Percentiles rank a stretch among this genome's conserved stretches.
Conservation (phyloP, 352 stramenopile species). For the Pythium plurisporium region DNA sequence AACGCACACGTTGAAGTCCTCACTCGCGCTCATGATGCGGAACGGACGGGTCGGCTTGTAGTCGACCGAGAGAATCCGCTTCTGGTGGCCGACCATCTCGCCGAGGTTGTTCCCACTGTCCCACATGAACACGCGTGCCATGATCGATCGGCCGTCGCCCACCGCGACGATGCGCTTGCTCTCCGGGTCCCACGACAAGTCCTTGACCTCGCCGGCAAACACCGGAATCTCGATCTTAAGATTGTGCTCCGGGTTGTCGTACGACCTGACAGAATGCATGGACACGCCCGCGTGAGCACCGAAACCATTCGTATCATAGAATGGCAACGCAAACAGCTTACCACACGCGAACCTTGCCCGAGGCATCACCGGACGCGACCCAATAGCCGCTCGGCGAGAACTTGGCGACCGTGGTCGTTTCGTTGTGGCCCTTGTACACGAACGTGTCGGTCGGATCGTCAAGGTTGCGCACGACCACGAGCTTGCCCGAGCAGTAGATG, state of each 20-base stretch:
- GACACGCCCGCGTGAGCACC: not conserved
- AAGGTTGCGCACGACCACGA: constrained; percentile 88
- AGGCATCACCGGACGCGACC: constrained; percentile 88
- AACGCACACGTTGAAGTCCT: constrained; percentile 95
- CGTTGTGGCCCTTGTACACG: constrained; percentile 95
- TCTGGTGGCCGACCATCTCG: constrained; percentile 92
- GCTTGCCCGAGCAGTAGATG: constrained; percentile 91
- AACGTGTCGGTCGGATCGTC: constrained; percentile 85
- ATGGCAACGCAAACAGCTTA: constrained; percentile 13
- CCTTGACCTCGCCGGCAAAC: constrained; percentile 90
- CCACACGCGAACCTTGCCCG: constrained; percentile 94
- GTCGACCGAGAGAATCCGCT: constrained; percentile 89
- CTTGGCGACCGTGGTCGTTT: constrained; percentile 88
- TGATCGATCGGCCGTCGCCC: constrained; percentile 74
- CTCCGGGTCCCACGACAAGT: constrained; percentile 95
- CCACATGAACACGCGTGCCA: constrained; percentile 93
- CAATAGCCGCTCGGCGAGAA: constrained; percentile 95
- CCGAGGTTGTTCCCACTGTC: constrained; percentile 95
- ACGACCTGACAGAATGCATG: constrained; percentile 46
- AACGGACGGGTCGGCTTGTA: constrained; percentile 94
- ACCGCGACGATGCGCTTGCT: constrained; percentile 92
- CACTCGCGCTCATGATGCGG: constrained; percentile 92
- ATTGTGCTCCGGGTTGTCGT: constrained; percentile 96
- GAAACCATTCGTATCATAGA: no score
- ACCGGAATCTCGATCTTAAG: constrained; percentile 92